Evolutionary conservation across 805 yeast genomes (phyloP), one percentile per base, ranked within the genome.

Genomic region (Cyberlindnera japonica): DNA sequence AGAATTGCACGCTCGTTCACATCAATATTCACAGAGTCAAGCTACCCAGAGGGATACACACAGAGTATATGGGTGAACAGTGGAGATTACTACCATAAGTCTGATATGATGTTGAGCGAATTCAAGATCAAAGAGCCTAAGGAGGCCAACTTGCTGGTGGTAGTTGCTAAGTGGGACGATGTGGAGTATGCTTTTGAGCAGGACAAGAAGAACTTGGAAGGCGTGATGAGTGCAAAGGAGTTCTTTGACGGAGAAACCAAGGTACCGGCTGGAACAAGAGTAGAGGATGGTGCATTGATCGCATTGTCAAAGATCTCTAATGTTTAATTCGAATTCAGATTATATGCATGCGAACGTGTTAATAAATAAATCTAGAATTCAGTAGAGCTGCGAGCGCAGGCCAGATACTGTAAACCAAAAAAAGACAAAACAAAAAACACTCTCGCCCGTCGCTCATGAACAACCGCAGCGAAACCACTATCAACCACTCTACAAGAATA

Each of bases 221-320:
- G 74, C 3, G 74, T 82, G 8, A 67, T 67, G 0, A 68, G 67
- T 30, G 77, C 81, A 2, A 63, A 71, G 12, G 81, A 79, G 45
- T 71, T 88, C 67, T 83, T 88, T 58, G 95, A 88, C 59, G 80
- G 82, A 3, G 67, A 71, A 40, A 36, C 77, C 18, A 54, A 54
- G 6, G 70, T 83, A 7, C 82, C 84, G 1, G 58, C 64, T 1
- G 76, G 82, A 0, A 71, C 75, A 1, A 67, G 83, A 43, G 69
- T 82, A 2, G 95, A 86, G 53, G 96, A 88, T 59, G 83, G 81
- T 4, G 70, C 79, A 1, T 54, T 81, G 61, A 76, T 83, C 9
- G 72, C 81, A 0, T 59, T 83, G 33, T 59, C 87, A 0, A 40
- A 41, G 41, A 31, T 47, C 12, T 22, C 40, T 21, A 24, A 37